These are phyloP conservation scores for Aureobasidium sp. DNA, from an alignment of 2,329 filamentous ascomycete species.

Conservation along the genomic window DNA sequence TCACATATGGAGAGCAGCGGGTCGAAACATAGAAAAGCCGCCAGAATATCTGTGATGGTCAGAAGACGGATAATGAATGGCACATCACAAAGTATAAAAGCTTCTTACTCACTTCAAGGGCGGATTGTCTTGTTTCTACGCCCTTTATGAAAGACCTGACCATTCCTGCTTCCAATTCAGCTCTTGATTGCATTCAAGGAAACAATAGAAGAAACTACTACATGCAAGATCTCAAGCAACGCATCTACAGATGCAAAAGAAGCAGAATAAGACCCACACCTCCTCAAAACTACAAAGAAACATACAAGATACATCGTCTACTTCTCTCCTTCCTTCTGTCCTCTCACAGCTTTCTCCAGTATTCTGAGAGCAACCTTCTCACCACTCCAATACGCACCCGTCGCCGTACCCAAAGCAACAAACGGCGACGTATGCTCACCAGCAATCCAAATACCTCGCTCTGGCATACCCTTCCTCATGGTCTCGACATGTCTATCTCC, in stretches of 20 bases:
- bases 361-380: conserved; percentile 66
- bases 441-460: conserved; percentile 70
- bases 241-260: no score
- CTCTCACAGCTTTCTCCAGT: background rate
- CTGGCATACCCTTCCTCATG: conserved; percentile 48
- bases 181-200: no score
- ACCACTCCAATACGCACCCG: conserved; percentile 87
- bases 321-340: background rate
- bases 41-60: background rate
- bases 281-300: background rate
- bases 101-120: no score
- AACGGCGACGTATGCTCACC: conserved; percentile 89
- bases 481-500: conserved; percentile 64
- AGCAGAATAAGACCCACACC: background rate
- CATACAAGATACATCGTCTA: background rate
- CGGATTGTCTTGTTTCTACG: no score
- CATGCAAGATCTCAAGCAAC: no score
- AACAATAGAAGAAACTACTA: no score
- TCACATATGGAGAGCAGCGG: background rate
- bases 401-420: conserved; percentile 77
- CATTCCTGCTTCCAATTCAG: no score
- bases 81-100: background rate
- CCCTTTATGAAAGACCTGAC: no score
- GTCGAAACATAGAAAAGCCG: background rate
- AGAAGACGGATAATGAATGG: background rate